These are phyloP conservation scores for Gossypium turneri DNA, from an alignment of 345 rosid genomes.

Conservation along the genomic window DNA sequence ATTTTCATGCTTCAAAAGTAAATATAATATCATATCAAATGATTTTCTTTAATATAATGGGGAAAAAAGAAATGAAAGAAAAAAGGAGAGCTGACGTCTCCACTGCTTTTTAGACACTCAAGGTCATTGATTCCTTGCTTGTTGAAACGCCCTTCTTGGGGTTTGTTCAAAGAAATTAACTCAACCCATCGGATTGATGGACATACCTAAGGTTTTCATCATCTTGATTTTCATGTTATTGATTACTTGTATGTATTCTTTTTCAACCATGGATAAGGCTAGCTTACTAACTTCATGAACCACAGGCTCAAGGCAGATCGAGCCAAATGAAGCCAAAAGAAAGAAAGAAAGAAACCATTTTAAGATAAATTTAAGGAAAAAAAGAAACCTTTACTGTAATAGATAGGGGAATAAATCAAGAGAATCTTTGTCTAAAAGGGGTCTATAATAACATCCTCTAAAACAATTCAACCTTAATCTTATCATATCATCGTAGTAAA, in stretches of 20 bases:
- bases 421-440: background rate
- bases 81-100: background rate
- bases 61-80: background rate
- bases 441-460: background rate
- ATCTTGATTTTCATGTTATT: too few species aligned
- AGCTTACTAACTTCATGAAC: too few species aligned
- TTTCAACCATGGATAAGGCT: too few species aligned
- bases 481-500: background rate
- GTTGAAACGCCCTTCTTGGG: background rate
- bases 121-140: background rate
- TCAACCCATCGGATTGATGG: too few species aligned
- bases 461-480: background rate
- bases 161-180: background rate
- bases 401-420: too few species aligned
- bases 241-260: too few species aligned
- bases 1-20: constrained; percentile 5
- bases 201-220: too few species aligned
- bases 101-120: background rate
- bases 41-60: background rate
- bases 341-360: too few species aligned
- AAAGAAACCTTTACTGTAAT: too few species aligned
- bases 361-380: too few species aligned
- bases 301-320: too few species aligned
- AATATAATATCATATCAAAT: background rate
- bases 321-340: too few species aligned